phyloP scores from a whole-genome alignment of 1,284 basidiomycete genomes.

The Ganoderma resinaceum region DNA sequence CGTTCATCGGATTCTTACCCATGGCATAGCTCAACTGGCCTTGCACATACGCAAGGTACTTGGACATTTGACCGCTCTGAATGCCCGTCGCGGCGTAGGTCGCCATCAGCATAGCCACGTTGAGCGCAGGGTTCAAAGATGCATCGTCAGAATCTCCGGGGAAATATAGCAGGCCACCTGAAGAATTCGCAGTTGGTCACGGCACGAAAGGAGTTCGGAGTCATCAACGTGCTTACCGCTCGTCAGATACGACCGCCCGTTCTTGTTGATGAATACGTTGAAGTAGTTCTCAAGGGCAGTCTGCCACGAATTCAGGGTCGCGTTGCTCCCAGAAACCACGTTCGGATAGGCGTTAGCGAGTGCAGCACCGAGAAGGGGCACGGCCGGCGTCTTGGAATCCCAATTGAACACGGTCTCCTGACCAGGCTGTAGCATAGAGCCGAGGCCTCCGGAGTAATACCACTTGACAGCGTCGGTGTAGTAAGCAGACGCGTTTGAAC shows the following conservation, averaged over 20 bases:
- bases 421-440: constrained; percentile 37
- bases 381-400: constrained; percentile 83
- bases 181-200: constrained; percentile 6
- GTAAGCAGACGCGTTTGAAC: constrained; percentile 23
- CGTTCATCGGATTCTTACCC: constrained; percentile 88
- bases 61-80: constrained; percentile 54
- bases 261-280: constrained; percentile 70
- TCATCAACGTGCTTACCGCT: constrained; percentile 46
- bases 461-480: constrained; percentile 72
- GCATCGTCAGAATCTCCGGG: constrained; percentile 80
- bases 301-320: constrained; percentile 72
- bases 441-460: constrained; percentile 67
- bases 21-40: constrained; percentile 83
- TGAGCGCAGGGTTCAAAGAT: constrained; percentile 87
- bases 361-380: constrained; percentile 78
- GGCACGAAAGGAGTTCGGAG: not conserved
- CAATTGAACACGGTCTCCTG: constrained; percentile 82
- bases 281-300: constrained; percentile 78
- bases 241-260: constrained; percentile 61
- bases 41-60: constrained; percentile 76
- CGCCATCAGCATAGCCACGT: constrained; percentile 82
- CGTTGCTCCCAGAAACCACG: constrained; percentile 45
- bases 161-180: constrained; percentile 84
- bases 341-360: constrained; percentile 60
- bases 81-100: constrained; percentile 69